phyloP scores from a whole-genome alignment of 1,284 basidiomycete species.

The Veloboletus limbatus region DNA sequence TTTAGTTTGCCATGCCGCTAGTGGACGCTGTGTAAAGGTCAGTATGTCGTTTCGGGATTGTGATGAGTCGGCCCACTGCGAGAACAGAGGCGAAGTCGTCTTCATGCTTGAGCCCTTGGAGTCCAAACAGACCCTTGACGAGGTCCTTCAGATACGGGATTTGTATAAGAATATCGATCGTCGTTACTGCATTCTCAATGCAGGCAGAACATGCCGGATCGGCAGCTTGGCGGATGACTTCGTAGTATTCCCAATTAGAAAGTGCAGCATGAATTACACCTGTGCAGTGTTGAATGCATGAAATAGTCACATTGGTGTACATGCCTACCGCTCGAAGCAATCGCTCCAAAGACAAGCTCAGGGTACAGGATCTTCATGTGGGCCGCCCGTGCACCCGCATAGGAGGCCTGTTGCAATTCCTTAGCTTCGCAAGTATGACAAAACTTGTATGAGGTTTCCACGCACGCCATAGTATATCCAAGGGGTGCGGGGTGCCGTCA shows the following conservation, averaged over 20 bases:
- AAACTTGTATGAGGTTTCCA: background rate
- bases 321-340: conserved; percentile 79
- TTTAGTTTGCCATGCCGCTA: conserved; percentile 59
- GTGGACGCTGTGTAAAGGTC: conserved; percentile 34
- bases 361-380: conserved; percentile 90
- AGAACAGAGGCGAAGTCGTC: conserved; percentile 78
- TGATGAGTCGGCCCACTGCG: conserved; percentile 38
- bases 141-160: conserved; percentile 41
- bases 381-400: conserved; percentile 92
- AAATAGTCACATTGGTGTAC: background rate
- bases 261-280: conserved; percentile 73
- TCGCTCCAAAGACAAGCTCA: conserved; percentile 86
- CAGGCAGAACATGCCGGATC: conserved; percentile 69
- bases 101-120: conserved; percentile 63
- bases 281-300: conserved; percentile 25
- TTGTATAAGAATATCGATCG: conserved; percentile 70
- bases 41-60: background rate
- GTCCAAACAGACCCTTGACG: conserved; percentile 74
- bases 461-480: conserved; percentile 96
- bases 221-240: conserved; percentile 77
- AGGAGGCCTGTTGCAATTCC: conserved; percentile 59
- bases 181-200: conserved; percentile 64
- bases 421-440: background rate
- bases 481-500: conserved; percentile 69
- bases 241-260: conserved; percentile 83